Base-by-base conservation (phyloP, 1,284 basidiomycete genomes). In the Taiwanofungus camphoratus region DNA sequence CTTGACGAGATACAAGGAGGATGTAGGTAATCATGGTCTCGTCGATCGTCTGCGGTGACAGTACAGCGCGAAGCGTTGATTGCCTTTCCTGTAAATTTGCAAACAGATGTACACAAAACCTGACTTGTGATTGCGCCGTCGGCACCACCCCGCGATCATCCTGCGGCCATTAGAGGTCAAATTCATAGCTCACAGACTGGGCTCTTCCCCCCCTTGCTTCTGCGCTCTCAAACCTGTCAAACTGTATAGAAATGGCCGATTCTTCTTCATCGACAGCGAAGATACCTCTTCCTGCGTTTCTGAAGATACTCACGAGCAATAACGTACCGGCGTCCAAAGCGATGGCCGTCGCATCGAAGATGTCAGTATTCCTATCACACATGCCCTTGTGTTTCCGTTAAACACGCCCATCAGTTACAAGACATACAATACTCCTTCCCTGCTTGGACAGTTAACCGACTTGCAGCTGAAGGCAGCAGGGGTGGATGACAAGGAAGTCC, bases 1-100 rank as follows among this genome's bases (percentile, higher is more conserved):
- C 92, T 81, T 97, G 94, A 45, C 92, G 81, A 36, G 92, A 95
- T 29, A 98, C 87, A 39, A 98, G 87, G 36, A 98, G 63, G 47
- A 68, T 67, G 52, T 68, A 68, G 50, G 64, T 68, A 54, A 68
- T 67, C 65, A 67, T 68, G 24, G 30, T 31, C 26, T 20, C 18
- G 29, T 18, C 36, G 18, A 19, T 15, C 27, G 18, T 19, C 16
- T 21, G 42, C 21, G n/a, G 40, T 24, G 36, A 16, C 30, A 23
- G 23, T 15, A 21, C 30, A 33, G 21, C 15, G n/a, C 15, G 24
- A 26, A n/a, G 43, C 36, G 46, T 46, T 41, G 44, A 49, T 52
- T 52, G 42, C 54, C 54, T 46, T 44, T 49, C 27, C 21, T 32
- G 52, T 33, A n/a, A n/a, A n/a, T 41, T 36, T 41, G 12, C 39